Conservation (phyloP, 768 basidiomycete genomes). For the Mycena leptocephala region DNA sequence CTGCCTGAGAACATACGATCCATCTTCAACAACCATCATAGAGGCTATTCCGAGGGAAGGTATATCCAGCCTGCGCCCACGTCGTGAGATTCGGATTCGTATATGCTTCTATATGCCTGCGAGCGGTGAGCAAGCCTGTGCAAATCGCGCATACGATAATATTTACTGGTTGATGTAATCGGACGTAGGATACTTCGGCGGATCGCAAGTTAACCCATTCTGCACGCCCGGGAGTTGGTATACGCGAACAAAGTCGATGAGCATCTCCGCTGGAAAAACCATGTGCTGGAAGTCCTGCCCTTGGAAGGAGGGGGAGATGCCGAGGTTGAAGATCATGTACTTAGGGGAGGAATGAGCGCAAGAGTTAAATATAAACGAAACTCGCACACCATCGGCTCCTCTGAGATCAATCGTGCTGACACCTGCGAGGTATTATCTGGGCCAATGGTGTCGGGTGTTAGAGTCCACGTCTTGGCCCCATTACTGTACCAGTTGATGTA, state of each 20-base stretch:
- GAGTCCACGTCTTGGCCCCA: conserved; percentile 71
- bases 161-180: conserved; percentile 77
- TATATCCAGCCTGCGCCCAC: conserved; percentile 84
- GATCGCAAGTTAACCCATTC: conserved; percentile 85
- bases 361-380: background rate
- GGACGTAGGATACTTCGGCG: conserved; percentile 82
- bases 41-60: conserved; percentile 69
- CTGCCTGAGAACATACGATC: conserved; percentile 62
- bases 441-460: conserved; percentile 67
- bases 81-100: conserved; percentile 89
- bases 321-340: conserved; percentile 91
- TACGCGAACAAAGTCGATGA: conserved; percentile 91
- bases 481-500: conserved; percentile 71
- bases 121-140: background rate
- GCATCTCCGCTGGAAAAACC: conserved; percentile 85
- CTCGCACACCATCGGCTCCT: conserved; percentile 89
- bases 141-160: background rate
- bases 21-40: conserved; percentile 34
- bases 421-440: conserved; percentile 65
- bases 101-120: conserved; percentile 63
- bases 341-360: conserved; percentile 44
- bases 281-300: conserved; percentile 79
- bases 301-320: conserved; percentile 86
- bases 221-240: conserved; percentile 86
- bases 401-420: conserved; percentile 60